Percentiles rank a stretch among this genome's conserved stretches.
These are phyloP conservation scores for Pyricularia sp. DNA, from an alignment of 2,329 filamentous ascomycete species.

Conservation along the genomic window DNA sequence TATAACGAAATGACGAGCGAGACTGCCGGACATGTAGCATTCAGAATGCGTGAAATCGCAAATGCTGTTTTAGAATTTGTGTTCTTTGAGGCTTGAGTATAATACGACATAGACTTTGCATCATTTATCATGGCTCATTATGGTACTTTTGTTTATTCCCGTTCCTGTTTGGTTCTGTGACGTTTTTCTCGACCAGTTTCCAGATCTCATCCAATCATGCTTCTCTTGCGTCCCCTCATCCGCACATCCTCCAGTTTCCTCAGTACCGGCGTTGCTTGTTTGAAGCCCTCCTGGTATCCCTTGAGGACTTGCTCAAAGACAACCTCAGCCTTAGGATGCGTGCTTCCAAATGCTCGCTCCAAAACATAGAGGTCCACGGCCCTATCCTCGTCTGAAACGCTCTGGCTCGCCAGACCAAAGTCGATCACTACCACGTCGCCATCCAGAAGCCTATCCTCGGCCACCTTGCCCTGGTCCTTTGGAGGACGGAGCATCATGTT, in stretches of 20 bases:
- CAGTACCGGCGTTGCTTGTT: constrained; percentile 61
- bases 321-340: constrained; percentile 73
- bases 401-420: constrained; percentile 79
- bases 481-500: constrained; percentile 71
- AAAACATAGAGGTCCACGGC: constrained; percentile 94
- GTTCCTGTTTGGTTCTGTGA: constrained; percentile 9
- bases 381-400: constrained; percentile 74
- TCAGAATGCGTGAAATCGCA: background rate
- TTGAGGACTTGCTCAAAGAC: constrained; percentile 62
- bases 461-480: constrained; percentile 9
- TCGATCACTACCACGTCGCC: constrained; percentile 87
- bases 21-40: background rate
- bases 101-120: constrained; percentile 1
- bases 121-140: background rate
- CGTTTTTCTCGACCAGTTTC: background rate
- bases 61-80: background rate
- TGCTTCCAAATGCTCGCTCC: constrained; percentile 87
- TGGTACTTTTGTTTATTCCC: constrained; percentile 9
- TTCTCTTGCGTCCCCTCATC: constrained; percentile 87
- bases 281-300: constrained; percentile 62
- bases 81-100: background rate
- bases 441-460: constrained; percentile 24
- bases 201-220: constrained; percentile 65
- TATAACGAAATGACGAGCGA: background rate
- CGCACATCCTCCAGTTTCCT: constrained; percentile 83